These are phyloP conservation scores for Nicotiana attenuata DNA, from an alignment of 257 asterid species.

Conservation along the genomic window DNA sequence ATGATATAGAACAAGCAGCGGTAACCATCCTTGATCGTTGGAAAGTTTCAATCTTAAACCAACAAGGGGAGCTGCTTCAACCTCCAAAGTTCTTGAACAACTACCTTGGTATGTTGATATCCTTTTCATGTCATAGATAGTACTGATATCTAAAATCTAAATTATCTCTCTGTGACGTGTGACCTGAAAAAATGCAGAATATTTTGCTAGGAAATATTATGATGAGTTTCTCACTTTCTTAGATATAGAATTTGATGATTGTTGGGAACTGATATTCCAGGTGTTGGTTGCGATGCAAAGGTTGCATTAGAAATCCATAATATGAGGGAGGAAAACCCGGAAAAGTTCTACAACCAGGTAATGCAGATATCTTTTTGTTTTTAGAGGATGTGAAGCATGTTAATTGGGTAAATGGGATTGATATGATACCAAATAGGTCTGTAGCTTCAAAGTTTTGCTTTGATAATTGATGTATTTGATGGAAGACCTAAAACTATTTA, in stretches of 20 bases:
- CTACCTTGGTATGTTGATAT: constrained; percentile 68
- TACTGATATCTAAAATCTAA: not conserved
- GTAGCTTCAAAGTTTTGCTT: not conserved
- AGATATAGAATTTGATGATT: not conserved
- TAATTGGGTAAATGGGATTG: not conserved
- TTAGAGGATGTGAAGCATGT: not conserved
- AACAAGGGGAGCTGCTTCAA: constrained; percentile 59
- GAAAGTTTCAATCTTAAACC: constrained; percentile 68
- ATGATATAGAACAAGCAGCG: constrained; percentile 93
- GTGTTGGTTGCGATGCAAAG: constrained; percentile 99
- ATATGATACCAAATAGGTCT: not conserved
- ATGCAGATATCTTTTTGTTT: not conserved
- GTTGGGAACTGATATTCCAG: constrained; percentile 26
- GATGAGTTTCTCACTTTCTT: not conserved
- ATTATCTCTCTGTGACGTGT: not conserved
- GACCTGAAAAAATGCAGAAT: not conserved
- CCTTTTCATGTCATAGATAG: not conserved
- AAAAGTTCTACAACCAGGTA: constrained; percentile 94
- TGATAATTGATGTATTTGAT: not conserved
- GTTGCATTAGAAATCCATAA: constrained; percentile 98
- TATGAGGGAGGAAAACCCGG: constrained; percentile 98
- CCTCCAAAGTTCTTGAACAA: constrained; percentile 79
- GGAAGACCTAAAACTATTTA: not conserved
- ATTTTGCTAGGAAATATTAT: not conserved
- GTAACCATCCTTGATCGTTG: constrained; percentile 98